Evolutionary conservation across 768 basidiomycete species (phyloP).

Genomic region (Mycena indigotica): DNA sequence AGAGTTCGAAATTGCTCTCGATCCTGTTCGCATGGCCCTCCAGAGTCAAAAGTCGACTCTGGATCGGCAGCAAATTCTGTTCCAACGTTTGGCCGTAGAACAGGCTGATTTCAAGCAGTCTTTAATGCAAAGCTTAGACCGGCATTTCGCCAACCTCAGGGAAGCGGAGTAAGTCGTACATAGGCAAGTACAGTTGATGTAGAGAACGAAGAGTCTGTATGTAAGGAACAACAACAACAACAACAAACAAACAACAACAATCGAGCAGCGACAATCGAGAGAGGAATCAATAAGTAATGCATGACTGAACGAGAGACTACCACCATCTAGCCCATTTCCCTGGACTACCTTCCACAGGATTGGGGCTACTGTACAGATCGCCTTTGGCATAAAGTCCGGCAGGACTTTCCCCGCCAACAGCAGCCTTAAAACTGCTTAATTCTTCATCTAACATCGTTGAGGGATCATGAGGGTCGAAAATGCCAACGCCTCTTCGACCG

Average conservation of each 20-base stretch:
- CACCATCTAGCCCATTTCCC: slow-evolving; percentile 56
- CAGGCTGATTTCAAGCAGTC: slow-evolving; percentile 10
- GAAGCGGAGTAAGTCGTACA: background rate
- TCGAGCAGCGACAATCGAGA: background rate
- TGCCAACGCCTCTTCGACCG: slow-evolving; percentile 44
- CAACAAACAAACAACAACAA: background rate
- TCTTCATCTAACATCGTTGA: slow-evolving; percentile 72
- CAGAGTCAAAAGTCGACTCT: background rate
- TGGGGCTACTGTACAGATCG: slow-evolving; percentile 75
- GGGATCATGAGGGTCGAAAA: slow-evolving; percentile 77
- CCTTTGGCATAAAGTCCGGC: slow-evolving; percentile 66
- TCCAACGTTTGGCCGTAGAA: slow-evolving; percentile 5
- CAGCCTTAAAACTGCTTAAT: slow-evolving; percentile 53
- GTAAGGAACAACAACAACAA: background rate
- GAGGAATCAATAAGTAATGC: background rate
- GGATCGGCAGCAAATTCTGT: background rate
- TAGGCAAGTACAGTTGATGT: background rate
- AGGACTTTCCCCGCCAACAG: slow-evolving; percentile 60
- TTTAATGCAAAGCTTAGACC: slow-evolving; percentile 11
- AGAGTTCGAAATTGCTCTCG: slow-evolving; percentile 8
- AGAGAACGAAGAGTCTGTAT: background rate
- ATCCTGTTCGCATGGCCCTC: slow-evolving; percentile 6
- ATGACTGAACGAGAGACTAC: slow-evolving; percentile 26
- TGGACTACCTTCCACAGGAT: slow-evolving; percentile 50
- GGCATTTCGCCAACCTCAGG: background rate